Base-by-base conservation (phyloP, 768 basidiomycete species). In the Rhizopogon roseolus region DNA sequence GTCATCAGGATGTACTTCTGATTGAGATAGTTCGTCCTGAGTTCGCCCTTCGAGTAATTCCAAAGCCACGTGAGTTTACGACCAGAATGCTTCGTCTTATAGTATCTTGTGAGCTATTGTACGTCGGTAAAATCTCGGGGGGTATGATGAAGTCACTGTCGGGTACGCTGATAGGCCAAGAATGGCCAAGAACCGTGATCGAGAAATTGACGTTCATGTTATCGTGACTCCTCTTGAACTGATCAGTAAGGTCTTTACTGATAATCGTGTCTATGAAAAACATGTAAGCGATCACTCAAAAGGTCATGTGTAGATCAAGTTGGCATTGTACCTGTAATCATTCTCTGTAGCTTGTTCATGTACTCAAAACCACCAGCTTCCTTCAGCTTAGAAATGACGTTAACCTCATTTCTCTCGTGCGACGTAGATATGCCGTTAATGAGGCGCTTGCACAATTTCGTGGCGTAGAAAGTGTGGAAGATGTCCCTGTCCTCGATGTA, bases 401-500 rank as follows among this genome's bases (percentile, higher is more conserved):
- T 94, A 25, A 90, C 86, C 68, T 98, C 96, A 48, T 9, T 29
- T 42, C 87, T 89, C 70, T 98, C 95, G 62, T 98, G 94, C 3
- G 95, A 98, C 4, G 91, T 90, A 10, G 93, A 97, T 4, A 90
- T 83, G 11, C 84, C 83, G 60, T 90, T 85, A 61, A 98, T 91
- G 25, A 98, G 83, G 57, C 96, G 92, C 67, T 90, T 91, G 37
- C 90, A 91, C 19, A 98, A 73, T 69, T 92, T 94, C 57, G 91
- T 95, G 14, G 88, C 90, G 73, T 98, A 98, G 79, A 96, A 98
- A 16, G 89, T 90, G 66, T 97, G 93, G 84, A 98, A 98, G 11
- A 98, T 91, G 61, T 98, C 96, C 67, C 95, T 91, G 61, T 98
- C 96, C 67, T 95, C 93, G 62, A 98, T 88, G 71, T 96, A 98